phyloP scores from a whole-genome alignment of 2,329 filamentous ascomycete genomes.

The Colletotrichum lupini region DNA sequence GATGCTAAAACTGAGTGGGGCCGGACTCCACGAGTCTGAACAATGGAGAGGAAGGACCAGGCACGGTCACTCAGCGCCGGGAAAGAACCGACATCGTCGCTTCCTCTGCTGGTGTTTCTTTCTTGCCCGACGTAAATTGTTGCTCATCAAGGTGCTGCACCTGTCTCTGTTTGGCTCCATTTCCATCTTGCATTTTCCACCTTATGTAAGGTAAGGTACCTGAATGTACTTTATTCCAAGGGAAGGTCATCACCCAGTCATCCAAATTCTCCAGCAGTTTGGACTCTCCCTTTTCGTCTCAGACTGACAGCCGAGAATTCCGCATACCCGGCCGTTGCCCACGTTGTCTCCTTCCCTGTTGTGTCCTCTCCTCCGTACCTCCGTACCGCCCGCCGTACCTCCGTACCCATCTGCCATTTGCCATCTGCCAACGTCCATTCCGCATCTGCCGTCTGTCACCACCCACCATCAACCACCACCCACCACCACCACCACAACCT shows the following conservation, averaged over 20 bases:
- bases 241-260: not conserved
- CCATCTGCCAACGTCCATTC: not conserved
- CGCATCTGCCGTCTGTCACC: not conserved
- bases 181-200: too few relatives aligned
- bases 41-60: not conserved
- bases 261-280: not conserved
- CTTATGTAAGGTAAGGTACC: too few relatives aligned
- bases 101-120: not conserved
- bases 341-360: slow-evolving; percentile 9
- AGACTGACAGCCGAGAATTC: slow-evolving; percentile 8
- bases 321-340: slow-evolving; percentile 11
- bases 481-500: too few relatives aligned
- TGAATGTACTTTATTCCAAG: too few relatives aligned
- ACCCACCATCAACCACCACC: not conserved
- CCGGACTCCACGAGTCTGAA: not conserved
- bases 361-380: not conserved
- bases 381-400: not conserved
- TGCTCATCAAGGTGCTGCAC: not conserved
- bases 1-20: not conserved
- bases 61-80: not conserved
- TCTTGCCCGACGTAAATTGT: not conserved
- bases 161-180: not conserved
- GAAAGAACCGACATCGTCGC: not conserved
- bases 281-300: slow-evolving; percentile 2
- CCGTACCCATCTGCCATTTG: not conserved